Evolutionary conservation across 2,329 filamentous ascomycete species (phyloP), one percentile per base, ranked within the genome.

Genomic region (Didymella pinodella): DNA sequence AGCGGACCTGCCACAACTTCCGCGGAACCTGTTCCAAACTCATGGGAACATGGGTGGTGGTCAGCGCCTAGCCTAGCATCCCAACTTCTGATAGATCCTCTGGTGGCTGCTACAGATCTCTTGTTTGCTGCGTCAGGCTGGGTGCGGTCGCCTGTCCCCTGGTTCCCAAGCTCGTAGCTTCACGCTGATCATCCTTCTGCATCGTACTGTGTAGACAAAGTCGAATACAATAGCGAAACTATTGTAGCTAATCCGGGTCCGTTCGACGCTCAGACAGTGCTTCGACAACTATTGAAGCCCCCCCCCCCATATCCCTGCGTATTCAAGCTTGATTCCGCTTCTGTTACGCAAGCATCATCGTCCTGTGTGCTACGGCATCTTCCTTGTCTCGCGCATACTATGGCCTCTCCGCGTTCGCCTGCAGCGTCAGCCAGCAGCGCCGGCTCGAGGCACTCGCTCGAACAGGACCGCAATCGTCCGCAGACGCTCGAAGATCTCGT

Each of bases 401-500:
- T 77, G 75, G 69, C 78, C 10, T 78, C 78, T 59, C 75, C 77
- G 28, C 65, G 68, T n/a, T 82, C 80, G 7, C 79, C 78, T 26
- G 73, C 74, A 8, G 77, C 76, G 7, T 75, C 75, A 10, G 65
- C 68, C n/a, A 75, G 68, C 60, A 80, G 78, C 65, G 64, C 62
- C n/a, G 66, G 66, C 56, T 74, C 71, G 20, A 60, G 62, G 31
- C 48, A 46, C 7, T 71, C 70, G 4, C 44, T 66, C 44, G 62
- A 71, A 44, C 65, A 70, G 29, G 64, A 62, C 29, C 57, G 67
- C 57, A 70, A 77, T 48, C 76, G 76, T 48, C 71, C 77, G 29
- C 79, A 80, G 31, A 76, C 77, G 25, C 85, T 96, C 71, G 92
- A 96, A 68, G 88, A 87, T 25, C 87, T 98, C 43, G 91, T 97